These are phyloP conservation scores for Rhizopogon salebrosus DNA, from an alignment of 768 basidiomycete genomes.

Conservation along the genomic window DNA sequence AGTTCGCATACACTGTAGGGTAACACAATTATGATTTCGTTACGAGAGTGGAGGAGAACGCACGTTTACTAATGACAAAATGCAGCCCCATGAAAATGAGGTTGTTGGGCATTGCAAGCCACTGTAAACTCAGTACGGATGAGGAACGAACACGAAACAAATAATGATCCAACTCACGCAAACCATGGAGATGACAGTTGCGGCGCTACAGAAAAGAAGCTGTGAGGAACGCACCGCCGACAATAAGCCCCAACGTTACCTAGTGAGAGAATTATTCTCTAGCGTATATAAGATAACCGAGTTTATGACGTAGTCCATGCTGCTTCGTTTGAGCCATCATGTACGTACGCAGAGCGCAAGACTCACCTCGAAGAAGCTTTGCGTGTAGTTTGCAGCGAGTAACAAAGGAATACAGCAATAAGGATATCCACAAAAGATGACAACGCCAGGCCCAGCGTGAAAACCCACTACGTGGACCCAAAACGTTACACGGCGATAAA, in stretches of 20 bases:
- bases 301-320: constrained; percentile 44
- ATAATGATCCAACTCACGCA: constrained; percentile 28
- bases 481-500: constrained; percentile 11
- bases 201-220: constrained; percentile 26
- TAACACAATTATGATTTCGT: not conserved
- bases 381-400: constrained; percentile 35
- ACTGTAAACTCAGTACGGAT: constrained; percentile 20
- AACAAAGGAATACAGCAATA: constrained; percentile 42
- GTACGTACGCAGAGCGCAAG: not conserved
- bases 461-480: constrained; percentile 35
- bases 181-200: constrained; percentile 36
- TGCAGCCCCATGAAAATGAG: constrained; percentile 50
- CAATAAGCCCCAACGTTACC: constrained; percentile 19
- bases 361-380: constrained; percentile 35
- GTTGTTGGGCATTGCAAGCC: constrained; percentile 42
- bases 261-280: constrained; percentile 48
- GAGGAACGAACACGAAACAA: not conserved
- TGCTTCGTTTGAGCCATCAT: constrained; percentile 9
- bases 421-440: constrained; percentile 47
- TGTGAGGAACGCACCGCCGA: not conserved
- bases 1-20: constrained; percentile 43
- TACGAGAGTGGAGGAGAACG: constrained; percentile 1
- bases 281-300: constrained; percentile 46
- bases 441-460: constrained; percentile 45
- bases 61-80: constrained; percentile 49